Evolutionary conservation across 768 basidiomycete genomes (phyloP).

Genomic region (Ramaria sp.): DNA sequence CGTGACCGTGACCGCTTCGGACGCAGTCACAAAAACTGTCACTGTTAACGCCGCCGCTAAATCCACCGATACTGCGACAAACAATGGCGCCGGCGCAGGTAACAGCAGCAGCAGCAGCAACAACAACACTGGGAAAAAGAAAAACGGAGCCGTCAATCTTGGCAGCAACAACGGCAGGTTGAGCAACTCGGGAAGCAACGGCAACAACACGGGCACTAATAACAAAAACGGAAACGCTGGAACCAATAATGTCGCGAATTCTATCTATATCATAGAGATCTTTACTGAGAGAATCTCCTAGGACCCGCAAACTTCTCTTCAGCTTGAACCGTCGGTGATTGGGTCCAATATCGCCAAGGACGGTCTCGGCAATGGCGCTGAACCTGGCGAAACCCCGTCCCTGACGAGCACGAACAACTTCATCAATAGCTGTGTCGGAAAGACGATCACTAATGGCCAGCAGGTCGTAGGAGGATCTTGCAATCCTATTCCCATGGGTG

Average conservation of each 20-base stretch:
- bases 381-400: conserved; percentile 30
- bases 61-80: background rate
- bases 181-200: background rate
- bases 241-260: background rate
- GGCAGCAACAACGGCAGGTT: background rate
- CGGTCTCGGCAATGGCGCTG: conserved; percentile 34
- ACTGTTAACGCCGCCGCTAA: background rate
- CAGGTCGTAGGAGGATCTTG: conserved; percentile 19
- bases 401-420: background rate
- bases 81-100: background rate
- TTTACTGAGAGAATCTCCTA: no score
- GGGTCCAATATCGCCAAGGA: conserved; percentile 43
- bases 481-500: conserved; percentile 3
- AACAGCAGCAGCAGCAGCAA: conserved; percentile 2
- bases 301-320: conserved; percentile 35
- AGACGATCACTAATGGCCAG: conserved; percentile 6
- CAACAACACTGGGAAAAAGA: background rate
- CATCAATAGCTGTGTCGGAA: conserved; percentile 12
- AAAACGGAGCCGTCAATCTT: background rate
- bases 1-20: background rate
- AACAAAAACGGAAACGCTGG: background rate
- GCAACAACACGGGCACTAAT: background rate
- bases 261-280: no score
- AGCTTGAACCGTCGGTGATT: conserved; percentile 38
- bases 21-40: background rate